These are phyloP conservation scores for Colletotrichum musae DNA, from an alignment of 2,329 filamentous ascomycete genomes.

Conservation along the genomic window DNA sequence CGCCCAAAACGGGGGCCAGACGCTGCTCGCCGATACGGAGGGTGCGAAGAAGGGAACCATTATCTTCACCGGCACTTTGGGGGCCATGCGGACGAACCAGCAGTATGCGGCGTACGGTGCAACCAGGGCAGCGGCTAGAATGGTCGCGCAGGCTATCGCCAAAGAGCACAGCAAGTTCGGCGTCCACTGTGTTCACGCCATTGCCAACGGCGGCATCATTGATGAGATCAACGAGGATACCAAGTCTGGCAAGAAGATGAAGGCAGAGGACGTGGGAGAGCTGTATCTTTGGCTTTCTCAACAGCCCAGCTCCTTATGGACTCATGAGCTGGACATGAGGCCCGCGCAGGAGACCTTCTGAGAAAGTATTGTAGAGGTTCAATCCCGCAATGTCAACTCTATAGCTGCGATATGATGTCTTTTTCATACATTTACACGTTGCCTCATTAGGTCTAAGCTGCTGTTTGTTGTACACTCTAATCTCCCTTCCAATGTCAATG, in stretches of 20 bases:
- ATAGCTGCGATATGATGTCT: neutral
- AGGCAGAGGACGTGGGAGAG: slow-evolving; percentile 70
- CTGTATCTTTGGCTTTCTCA: slow-evolving; percentile 63
- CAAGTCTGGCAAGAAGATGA: slow-evolving; percentile 67
- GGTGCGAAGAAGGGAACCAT: slow-evolving; percentile 69
- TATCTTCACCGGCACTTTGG: slow-evolving; percentile 70
- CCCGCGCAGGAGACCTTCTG: slow-evolving; percentile 40
- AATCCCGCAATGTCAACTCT: too few species aligned
- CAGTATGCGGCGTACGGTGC: slow-evolving; percentile 70
- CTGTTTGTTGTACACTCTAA: too few species aligned
- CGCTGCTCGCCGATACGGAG: slow-evolving; percentile 57
- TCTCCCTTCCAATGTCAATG: too few species aligned
- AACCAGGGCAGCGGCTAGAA: slow-evolving; percentile 64
- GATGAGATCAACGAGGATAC: slow-evolving; percentile 65
- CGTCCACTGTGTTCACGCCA: slow-evolving; percentile 71
- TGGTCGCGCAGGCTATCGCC: slow-evolving; percentile 69
- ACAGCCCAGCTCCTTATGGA: slow-evolving; percentile 41
- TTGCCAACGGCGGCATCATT: slow-evolving; percentile 68
- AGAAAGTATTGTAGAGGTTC: neutral
- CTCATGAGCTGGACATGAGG: slow-evolving; percentile 39
- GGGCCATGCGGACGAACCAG: slow-evolving; percentile 66
- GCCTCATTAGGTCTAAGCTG: too few species aligned
- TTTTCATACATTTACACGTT: neutral
- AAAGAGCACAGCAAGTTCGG: slow-evolving; percentile 70
- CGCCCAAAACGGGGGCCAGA: slow-evolving; percentile 63